Conservation (phyloP, 2,329 filamentous ascomycete species). For the Penicillium sp. region DNA sequence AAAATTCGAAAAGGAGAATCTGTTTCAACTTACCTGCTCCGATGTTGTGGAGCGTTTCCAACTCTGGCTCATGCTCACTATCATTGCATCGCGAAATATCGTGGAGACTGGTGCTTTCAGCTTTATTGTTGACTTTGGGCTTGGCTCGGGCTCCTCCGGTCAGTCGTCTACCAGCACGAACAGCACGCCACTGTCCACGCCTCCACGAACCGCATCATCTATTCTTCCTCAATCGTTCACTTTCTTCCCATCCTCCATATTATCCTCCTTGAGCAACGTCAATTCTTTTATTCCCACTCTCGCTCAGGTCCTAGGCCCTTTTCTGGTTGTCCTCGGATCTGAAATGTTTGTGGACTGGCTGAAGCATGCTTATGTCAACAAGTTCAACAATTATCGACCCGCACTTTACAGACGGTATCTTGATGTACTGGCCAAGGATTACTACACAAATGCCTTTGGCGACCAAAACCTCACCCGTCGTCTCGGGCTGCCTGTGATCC, state of each 20-base stretch:
- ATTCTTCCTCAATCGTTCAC: constrained; percentile 89
- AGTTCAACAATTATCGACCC: constrained; percentile 96
- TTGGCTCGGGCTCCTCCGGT: constrained; percentile 27
- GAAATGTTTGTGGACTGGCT: constrained; percentile 96
- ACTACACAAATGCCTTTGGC: constrained; percentile 92
- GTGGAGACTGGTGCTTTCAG: constrained; percentile 88
- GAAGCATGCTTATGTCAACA: constrained; percentile 96
- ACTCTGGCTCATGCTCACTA: constrained; percentile 92
- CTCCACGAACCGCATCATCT: constrained; percentile 54
- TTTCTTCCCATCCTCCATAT: constrained; percentile 56
- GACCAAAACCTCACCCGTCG: constrained; percentile 85
- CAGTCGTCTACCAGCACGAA: constrained; percentile 34
- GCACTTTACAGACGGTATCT: constrained; percentile 82
- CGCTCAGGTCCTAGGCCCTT: constrained; percentile 84
- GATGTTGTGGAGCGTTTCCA: constrained; percentile 97
- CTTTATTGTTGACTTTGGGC: constrained; percentile 37
- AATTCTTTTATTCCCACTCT: constrained; percentile 41
- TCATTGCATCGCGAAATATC: constrained; percentile 92
- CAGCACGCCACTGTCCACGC: constrained; percentile 52
- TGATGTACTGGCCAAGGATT: constrained; percentile 93
- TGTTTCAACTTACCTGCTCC: constrained; percentile 93
- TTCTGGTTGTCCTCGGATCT: constrained; percentile 86
- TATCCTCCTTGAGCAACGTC: constrained; percentile 40
- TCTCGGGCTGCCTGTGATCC: constrained; percentile 84
- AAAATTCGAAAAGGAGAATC: constrained; percentile 94